Percentiles rank a stretch among this genome's conserved stretches.
Evolutionary conservation across 2,329 filamentous ascomycete species (phyloP).

Genomic region (Beauveria rudraprayagi): DNA sequence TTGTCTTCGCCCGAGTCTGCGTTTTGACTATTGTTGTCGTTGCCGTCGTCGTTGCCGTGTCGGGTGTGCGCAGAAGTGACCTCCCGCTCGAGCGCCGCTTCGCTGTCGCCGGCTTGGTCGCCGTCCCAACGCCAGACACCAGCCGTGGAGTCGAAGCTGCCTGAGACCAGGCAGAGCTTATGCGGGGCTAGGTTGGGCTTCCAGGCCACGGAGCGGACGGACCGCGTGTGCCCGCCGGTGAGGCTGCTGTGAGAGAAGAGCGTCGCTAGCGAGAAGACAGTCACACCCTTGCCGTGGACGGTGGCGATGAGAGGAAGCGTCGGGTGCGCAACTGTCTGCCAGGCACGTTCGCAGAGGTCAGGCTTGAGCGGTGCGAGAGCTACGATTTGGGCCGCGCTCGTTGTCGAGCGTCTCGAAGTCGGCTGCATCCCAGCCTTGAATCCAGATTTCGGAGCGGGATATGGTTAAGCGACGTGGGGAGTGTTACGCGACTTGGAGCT

Average conservation of each 20-base stretch:
- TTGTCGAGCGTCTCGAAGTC: slow-evolving; percentile 15
- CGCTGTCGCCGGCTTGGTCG: slow-evolving; percentile 21
- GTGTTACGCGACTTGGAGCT: background rate
- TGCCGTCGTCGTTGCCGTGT: slow-evolving; percentile 16
- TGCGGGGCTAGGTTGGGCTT: slow-evolving; percentile 59
- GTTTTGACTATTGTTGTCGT: slow-evolving; percentile 20
- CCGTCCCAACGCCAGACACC: slow-evolving; percentile 69
- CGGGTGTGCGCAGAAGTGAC: slow-evolving; percentile 5
- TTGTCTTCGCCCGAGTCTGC: slow-evolving; percentile 55
- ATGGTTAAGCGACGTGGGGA: background rate
- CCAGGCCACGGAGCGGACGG: slow-evolving; percentile 80
- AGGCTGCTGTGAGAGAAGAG: slow-evolving; percentile 73
- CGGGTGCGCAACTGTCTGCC: slow-evolving; percentile 80
- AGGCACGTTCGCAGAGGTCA: slow-evolving; percentile 64
- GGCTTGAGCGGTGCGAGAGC: slow-evolving; percentile 45
- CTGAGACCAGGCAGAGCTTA: slow-evolving; percentile 77
- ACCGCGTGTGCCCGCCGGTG: slow-evolving; percentile 82
- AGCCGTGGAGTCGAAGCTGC: slow-evolving; percentile 87
- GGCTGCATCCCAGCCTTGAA: slow-evolving; percentile 6
- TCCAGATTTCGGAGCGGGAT: background rate
- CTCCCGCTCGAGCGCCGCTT: slow-evolving; percentile 6
- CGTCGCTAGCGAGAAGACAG: slow-evolving; percentile 78
- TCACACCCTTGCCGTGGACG: slow-evolving; percentile 77
- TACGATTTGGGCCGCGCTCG: slow-evolving; percentile 24
- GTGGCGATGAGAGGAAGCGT: slow-evolving; percentile 83